Percentiles rank a stretch among this genome's conserved stretches.
These are phyloP conservation scores for Mucor saturninus DNA, from an alignment of 371 early-diverging fungal species.

Conservation along the genomic window DNA sequence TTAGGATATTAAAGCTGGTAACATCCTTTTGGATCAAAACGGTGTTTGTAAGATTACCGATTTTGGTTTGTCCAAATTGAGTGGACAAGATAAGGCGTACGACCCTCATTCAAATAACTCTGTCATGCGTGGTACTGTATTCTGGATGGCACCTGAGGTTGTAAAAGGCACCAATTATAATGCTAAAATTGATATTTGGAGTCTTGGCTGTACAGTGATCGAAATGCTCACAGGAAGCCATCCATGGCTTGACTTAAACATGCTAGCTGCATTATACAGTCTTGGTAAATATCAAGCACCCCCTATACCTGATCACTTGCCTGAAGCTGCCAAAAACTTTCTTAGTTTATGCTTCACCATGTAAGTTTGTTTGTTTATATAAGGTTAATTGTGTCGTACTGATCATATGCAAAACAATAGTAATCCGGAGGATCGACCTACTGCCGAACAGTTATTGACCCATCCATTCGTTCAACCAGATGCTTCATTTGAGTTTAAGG, in stretches of 20 bases:
- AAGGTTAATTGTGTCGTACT: neutral
- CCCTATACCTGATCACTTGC: slow-evolving; percentile 75
- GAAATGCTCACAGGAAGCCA: slow-evolving; percentile 95
- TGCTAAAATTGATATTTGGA: slow-evolving; percentile 81
- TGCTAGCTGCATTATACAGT: slow-evolving; percentile 87
- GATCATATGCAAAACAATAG: slow-evolving; percentile 25
- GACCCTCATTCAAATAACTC: slow-evolving; percentile 55
- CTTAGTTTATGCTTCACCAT: slow-evolving; percentile 77
- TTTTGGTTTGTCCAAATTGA: slow-evolving; percentile 97
- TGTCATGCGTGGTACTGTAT: slow-evolving; percentile 64
- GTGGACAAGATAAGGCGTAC: slow-evolving; percentile 54
- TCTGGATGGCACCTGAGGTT: slow-evolving; percentile 97
- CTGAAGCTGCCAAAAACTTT: slow-evolving; percentile 75
- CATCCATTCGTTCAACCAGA: slow-evolving; percentile 63
- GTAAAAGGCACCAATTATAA: slow-evolving; percentile 80
- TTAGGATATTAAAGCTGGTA: slow-evolving; percentile 94
- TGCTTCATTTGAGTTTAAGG: slow-evolving; percentile 62
- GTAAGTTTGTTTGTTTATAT: slow-evolving; percentile 36
- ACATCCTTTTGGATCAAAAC: slow-evolving; percentile 88
- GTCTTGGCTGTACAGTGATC: slow-evolving; percentile 92
- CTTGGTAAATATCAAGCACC: slow-evolving; percentile 84
- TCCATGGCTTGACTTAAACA: slow-evolving; percentile 88
- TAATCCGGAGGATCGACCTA: slow-evolving; percentile 68
- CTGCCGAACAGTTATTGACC: slow-evolving; percentile 65
- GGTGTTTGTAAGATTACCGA: slow-evolving; percentile 97